Evolutionary conservation across 345 rosid genomes (phyloP), one percentile per base, ranked within the genome.

Genomic region (Boechera divaricarpa): DNA sequence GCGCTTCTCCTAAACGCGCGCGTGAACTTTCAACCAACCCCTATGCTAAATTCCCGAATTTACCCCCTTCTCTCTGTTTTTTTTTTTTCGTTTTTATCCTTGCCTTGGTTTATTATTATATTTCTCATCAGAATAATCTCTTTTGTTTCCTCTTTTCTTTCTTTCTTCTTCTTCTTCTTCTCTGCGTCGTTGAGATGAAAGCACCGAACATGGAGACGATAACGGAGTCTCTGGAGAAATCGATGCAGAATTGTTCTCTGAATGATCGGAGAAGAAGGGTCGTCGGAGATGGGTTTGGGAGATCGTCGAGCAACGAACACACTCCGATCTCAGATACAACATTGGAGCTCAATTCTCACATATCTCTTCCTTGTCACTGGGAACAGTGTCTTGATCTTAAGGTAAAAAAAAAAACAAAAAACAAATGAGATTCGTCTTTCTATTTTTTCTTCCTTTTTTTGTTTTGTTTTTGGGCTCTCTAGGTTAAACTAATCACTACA

Each of bases 311-410:
- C 31, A 47, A 69, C 36, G 72, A 79, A 54, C 81, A 81, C 39
- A 74, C 57, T 57, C 87, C 63, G 60, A 72, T 47, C 69, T 67
- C 81, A 36, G 95, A 90, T 55, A 59, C 87, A 56, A 72, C 89
- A 62, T 80, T 95, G 74, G 97, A 95, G 85, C 94, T 95, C 81
- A 90, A 95, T 87, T 92, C 98, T 49, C 84, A 88, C 66, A 21
- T 89, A 67, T 85, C 94, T 62, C 92, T 95, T 57, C 99, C 98
- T 77, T 85, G 79, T 81, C 86, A 89, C 63, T 95, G 99, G 99
- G 99, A 95, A 76, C 99, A 95, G 84, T 92, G 99, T 77, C 97
- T 95, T 78, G 98, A 95, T 86, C 84, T 95, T 61, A 84, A 91
- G 98, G 99, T 91, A 78, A 36, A 4, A 7, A 7, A 7, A 5